Evolutionary conservation across 148 eudicot species (phyloP).

Genomic region (Beta vulgaris): DNA sequence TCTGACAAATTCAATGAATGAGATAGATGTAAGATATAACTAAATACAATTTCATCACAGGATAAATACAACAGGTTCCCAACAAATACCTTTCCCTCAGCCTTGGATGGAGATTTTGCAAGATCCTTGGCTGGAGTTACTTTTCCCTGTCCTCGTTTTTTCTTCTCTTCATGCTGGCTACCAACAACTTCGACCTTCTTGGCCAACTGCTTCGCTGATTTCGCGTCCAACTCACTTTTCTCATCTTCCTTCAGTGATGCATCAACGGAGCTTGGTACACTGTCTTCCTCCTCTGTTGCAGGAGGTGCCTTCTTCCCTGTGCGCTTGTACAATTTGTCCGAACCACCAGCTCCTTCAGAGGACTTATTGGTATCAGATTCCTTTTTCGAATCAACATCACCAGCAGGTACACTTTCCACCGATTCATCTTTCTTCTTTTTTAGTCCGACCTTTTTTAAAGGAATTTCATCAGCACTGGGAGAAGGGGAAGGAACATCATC

Average conservation of each 20-base stretch:
- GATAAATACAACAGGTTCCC: background rate
- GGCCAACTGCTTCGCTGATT: conserved; percentile 28
- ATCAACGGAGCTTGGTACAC: conserved; percentile 1
- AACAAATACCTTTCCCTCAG: conserved; percentile 43
- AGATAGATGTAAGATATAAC: background rate
- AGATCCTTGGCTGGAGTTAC: conserved; percentile 32
- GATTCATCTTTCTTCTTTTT: conserved; percentile 41
- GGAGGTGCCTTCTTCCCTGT: conserved; percentile 16
- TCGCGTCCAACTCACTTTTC: background rate
- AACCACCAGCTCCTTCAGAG: conserved; percentile 39
- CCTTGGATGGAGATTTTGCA: conserved; percentile 35
- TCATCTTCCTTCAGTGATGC: background rate
- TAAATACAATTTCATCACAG: background rate
- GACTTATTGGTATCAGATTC: conserved; percentile 36
- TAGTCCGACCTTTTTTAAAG: conserved; percentile 26
- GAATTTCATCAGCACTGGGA: conserved; percentile 44
- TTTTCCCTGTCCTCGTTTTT: conserved; percentile 39
- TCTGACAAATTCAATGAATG: conserved; percentile 37
- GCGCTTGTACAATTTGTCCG: conserved; percentile 32
- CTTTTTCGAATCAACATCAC: conserved; percentile 33
- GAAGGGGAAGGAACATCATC: conserved; percentile 46
- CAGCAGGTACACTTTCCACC: conserved; percentile 35
- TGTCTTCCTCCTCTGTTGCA: conserved; percentile 1
- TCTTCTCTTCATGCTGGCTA: conserved; percentile 33
- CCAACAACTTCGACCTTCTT: conserved; percentile 38